Base-by-base conservation (phyloP, 1,284 basidiomycete genomes). In the Melanopsichium pennsylvanicum region DNA sequence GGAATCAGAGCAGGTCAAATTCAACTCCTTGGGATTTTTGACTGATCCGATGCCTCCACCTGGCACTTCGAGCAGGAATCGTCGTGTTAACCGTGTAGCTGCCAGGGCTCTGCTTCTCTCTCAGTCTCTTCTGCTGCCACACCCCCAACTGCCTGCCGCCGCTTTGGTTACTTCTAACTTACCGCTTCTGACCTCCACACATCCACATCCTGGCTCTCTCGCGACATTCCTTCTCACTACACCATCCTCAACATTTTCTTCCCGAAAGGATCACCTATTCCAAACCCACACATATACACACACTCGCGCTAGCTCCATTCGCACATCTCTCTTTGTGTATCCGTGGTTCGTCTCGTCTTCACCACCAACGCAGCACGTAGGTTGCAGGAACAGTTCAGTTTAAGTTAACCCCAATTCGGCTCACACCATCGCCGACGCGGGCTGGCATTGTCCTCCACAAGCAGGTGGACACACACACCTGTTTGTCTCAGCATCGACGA, bases 201-300 rank as follows among this genome's bases (percentile, higher is more conserved):
- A 50, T 21, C 34, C 40, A 36, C 29, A 27, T 31, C 27, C 27
- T 21, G 42, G 16, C 25, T 21, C n/a, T 25, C 25, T 16, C 16
- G 12, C 32, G 48, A 39, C 60, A 63, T 56, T 57, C 49, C 60
- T 56, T 57, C 60, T 63, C 50, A 54, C 58, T 46, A 61, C 50
- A 41, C n/a, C 47, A 18, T 47, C 37, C 46, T 16, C n/a, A n/a
- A n/a, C n/a, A n/a, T n/a, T n/a, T n/a, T n/a, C n/a, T n/a, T n/a
- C n/a, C n/a, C n/a, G n/a, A n/a, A n/a, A n/a, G n/a, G n/a, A n/a
- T n/a, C n/a, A n/a, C n/a, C n/a, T n/a, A n/a, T n/a, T n/a, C n/a
- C n/a, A n/a, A n/a, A n/a, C n/a, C n/a, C n/a, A n/a, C n/a, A n/a
- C n/a, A n/a, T n/a, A n/a, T n/a, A n/a, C n/a, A n/a, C n/a, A n/a